Evolutionary conservation across 306 rosid genomes (phyloP), one percentile per base, ranked within the genome.

Genomic region (Glycyrrhiza uralensis): DNA sequence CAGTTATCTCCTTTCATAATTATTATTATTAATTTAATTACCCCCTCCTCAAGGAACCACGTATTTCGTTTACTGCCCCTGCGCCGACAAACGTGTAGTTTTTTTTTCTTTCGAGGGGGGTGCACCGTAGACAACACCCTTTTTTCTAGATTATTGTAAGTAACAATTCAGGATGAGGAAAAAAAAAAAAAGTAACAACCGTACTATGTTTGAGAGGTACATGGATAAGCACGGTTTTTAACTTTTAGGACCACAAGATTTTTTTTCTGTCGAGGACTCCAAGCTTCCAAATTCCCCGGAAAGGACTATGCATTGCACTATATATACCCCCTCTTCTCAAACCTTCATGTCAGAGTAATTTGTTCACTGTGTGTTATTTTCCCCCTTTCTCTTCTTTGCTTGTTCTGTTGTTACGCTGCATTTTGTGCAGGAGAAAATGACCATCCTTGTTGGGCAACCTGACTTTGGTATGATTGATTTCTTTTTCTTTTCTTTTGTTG

Each of bases 371-470:
- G 32, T 23, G 12, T 17, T 20, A 17, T 26, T 6, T 8, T 56
- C 15, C 8, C 14, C 26, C 32, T 52, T 15, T n/a, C 47, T 11
- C 4, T 3, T 20, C 10, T 38, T 6, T 29, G 2, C 19, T 54
- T 7, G 13, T 41, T 42, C 23, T 18, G 11, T 6, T 41, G 8
- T 63, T 42, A 17, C 66, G 24, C 2, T 4, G 23, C 3, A n/a
- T 39, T 51, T 32, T 15, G 23, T 75, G 66, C 36, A 12, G 3
- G 12, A 39, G 2, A 78, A 47, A 64, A 65, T 91, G 97, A 85
- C 93, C 2, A 84, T 87, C 60, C 81, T 81, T 63, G 49, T 89
- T 44, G 88, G 81, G 11, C 88, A 89, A 19, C 76, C 78, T 3
- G 75, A 56, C 4, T 36, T 61, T 44, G 91, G 97, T 91, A 84